Evolutionary conservation across 306 rosid genomes (phyloP).

Genomic region (Heteromeles arbutifolia): DNA sequence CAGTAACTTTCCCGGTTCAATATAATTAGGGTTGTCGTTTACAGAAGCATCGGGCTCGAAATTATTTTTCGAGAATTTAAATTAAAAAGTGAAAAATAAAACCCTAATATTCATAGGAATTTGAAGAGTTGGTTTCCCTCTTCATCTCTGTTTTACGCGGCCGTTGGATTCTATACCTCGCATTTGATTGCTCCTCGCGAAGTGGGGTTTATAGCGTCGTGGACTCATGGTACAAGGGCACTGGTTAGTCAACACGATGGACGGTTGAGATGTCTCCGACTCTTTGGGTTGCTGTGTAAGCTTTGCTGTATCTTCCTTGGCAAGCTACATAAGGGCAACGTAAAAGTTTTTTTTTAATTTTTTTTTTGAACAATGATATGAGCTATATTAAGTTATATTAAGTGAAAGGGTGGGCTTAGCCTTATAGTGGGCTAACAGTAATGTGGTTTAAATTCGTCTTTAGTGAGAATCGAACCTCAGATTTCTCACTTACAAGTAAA

Average conservation of each 20-base stretch:
- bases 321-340: background rate
- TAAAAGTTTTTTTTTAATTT: too few relatives aligned
- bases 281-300: background rate
- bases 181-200: background rate
- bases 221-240: background rate
- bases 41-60: background rate
- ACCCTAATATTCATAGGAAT: background rate
- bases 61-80: background rate
- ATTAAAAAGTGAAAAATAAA: background rate
- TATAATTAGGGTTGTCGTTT: too few relatives aligned
- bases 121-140: constrained; percentile 3
- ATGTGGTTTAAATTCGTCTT: rapidly evolving
- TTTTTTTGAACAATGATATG: too few relatives aligned
- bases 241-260: background rate
- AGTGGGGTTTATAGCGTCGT: background rate
- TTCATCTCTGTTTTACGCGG: background rate
- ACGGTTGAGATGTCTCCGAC: background rate
- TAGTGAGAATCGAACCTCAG: rapidly evolving
- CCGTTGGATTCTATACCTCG: background rate
- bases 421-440: too few relatives aligned
- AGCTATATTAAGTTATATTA: too few relatives aligned
- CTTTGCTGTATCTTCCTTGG: background rate
- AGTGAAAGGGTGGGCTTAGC: rapidly evolving
- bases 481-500: too few relatives aligned
- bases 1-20: background rate